phyloP scores from a whole-genome alignment of 805 yeast species.

The Hanseniaspora lachancei region DNA sequence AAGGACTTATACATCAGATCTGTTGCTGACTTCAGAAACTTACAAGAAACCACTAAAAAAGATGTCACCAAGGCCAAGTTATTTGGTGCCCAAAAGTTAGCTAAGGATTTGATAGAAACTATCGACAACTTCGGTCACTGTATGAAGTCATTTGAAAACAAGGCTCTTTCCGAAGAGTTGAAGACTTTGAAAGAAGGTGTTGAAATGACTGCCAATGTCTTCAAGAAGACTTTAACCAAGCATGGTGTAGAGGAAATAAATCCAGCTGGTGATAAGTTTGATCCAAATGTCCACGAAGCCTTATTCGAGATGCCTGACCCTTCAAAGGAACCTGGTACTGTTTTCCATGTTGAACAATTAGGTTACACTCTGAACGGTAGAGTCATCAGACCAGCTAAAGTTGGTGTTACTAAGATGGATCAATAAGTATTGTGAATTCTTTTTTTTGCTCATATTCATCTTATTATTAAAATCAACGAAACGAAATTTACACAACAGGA shows the following conservation, averaged over 20 bases:
- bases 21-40: slow-evolving; percentile 82
- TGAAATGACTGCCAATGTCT: slow-evolving; percentile 73
- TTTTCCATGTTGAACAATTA: slow-evolving; percentile 81
- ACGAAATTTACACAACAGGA: neutral
- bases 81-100: slow-evolving; percentile 83
- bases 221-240: slow-evolving; percentile 65
- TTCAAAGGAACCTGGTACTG: slow-evolving; percentile 82
- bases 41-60: slow-evolving; percentile 79
- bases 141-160: slow-evolving; percentile 54
- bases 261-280: slow-evolving; percentile 74
- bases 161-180: slow-evolving; percentile 48
- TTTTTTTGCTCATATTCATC: neutral
- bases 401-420: slow-evolving; percentile 66
- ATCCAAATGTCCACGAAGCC: slow-evolving; percentile 88
- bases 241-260: slow-evolving; percentile 74
- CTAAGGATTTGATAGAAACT: slow-evolving; percentile 77
- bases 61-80: slow-evolving; percentile 79
- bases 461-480: neutral
- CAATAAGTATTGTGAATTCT: neutral
- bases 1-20: slow-evolving; percentile 74
- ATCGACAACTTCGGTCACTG: slow-evolving; percentile 87
- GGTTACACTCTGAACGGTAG: slow-evolving; percentile 79
- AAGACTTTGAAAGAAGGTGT: slow-evolving; percentile 75
- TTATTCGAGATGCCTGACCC: slow-evolving; percentile 78
- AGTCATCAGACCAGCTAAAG: slow-evolving; percentile 90